phyloP scores from a whole-genome alignment of 495 filamentous ascomycete genomes.

The Staphylotrichum tortipilum region DNA sequence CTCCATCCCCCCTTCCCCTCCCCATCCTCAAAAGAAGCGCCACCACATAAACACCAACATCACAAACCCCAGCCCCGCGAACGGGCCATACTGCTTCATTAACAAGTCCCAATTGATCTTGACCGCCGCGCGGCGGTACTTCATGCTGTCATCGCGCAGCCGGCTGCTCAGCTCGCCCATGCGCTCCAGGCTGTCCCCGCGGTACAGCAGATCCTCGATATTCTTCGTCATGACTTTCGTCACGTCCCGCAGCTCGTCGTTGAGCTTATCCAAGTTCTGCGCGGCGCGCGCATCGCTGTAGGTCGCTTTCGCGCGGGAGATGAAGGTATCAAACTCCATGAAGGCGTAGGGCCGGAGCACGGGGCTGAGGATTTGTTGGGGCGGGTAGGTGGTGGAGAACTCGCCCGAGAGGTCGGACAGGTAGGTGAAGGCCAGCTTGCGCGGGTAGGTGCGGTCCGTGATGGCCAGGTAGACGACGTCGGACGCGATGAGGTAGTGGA shows the following conservation, averaged over 20 bases:
- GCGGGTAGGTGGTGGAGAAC: conserved; percentile 78
- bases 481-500: conserved; percentile 82
- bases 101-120: conserved; percentile 98
- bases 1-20: neutral
- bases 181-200: conserved; percentile 86
- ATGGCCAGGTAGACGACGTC: conserved; percentile 87
- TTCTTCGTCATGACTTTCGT: conserved; percentile 99
- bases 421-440: conserved; percentile 98
- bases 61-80: conserved; percentile 68
- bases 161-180: conserved; percentile 92
- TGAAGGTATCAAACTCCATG: conserved; percentile 96
- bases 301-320: conserved; percentile 81
- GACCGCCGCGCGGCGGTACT: conserved; percentile 86
- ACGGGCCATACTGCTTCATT: conserved; percentile 92
- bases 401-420: conserved; percentile 84
- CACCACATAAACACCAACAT: conserved; percentile 83
- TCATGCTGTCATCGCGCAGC: conserved; percentile 83
- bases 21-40: conserved; percentile 66
- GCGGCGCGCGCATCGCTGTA: conserved; percentile 90
- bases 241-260: conserved; percentile 93
- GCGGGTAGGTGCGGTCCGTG: conserved; percentile 86
- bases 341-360: conserved; percentile 86
- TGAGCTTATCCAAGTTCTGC: conserved; percentile 77
- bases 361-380: conserved; percentile 61
- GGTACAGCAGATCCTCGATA: conserved; percentile 94